phyloP scores from a whole-genome alignment of 129 eudicot species.

The Rutidosis leptorrhynchoides region DNA sequence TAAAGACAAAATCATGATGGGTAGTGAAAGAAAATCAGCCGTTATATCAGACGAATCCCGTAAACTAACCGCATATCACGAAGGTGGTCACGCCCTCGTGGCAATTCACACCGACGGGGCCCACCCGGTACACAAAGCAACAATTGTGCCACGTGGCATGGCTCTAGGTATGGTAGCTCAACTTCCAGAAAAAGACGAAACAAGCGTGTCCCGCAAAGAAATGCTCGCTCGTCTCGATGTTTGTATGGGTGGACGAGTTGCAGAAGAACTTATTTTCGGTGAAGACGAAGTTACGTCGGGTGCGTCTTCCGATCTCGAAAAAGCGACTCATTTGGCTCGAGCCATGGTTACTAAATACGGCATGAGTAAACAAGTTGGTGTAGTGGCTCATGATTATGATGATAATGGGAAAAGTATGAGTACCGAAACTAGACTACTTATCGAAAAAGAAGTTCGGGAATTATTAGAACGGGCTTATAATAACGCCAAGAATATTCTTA shows the following conservation, averaged over 20 bases:
- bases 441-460: conserved; percentile 76
- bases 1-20: conserved; percentile 94
- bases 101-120: conserved; percentile 96
- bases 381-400: conserved; percentile 80
- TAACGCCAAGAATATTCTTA: conserved; percentile 69
- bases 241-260: conserved; percentile 94
- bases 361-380: conserved; percentile 84
- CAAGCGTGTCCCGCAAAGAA: conserved; percentile 76
- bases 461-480: conserved; percentile 69
- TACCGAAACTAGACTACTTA: conserved; percentile 73
- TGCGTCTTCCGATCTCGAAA: conserved; percentile 76
- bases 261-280: conserved; percentile 94
- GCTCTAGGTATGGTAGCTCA: conserved; percentile 95
- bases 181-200: conserved; percentile 87
- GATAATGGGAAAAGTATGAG: conserved; percentile 96
- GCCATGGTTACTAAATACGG: conserved; percentile 97
- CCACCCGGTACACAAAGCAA: conserved; percentile 93
- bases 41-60: conserved; percentile 84
- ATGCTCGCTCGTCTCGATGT: conserved; percentile 95
- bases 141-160: conserved; percentile 91
- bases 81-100: conserved; percentile 93
- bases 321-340: conserved; percentile 77
- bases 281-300: conserved; percentile 93
- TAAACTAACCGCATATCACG: conserved; percentile 81
- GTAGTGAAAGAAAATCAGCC: conserved; percentile 93